Evolutionary conservation across 768 basidiomycete genomes (phyloP).

Genomic region (Amanita pseudoporphyria): DNA sequence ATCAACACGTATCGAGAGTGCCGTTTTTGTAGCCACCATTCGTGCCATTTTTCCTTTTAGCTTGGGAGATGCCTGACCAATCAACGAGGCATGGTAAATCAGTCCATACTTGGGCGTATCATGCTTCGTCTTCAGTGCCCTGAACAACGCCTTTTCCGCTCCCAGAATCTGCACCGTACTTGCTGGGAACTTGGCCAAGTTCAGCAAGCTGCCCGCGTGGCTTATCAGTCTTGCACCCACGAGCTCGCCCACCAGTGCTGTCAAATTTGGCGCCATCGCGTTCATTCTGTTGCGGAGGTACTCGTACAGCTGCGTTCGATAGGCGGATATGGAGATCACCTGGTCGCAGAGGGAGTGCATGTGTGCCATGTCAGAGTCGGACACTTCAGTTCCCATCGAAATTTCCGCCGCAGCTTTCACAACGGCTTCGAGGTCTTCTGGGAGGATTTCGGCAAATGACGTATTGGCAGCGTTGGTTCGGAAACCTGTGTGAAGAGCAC

Average conservation of each 20-base stretch:
- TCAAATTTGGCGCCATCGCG: constrained; percentile 96
- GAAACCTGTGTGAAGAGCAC: constrained; percentile 48
- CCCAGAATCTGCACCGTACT: constrained; percentile 98
- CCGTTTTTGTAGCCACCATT: constrained; percentile 98
- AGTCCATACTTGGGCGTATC: constrained; percentile 99
- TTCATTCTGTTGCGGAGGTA: constrained; percentile 98
- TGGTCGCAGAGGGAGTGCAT: constrained; percentile 97
- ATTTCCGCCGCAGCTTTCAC: constrained; percentile 95
- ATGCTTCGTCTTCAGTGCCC: constrained; percentile 97
- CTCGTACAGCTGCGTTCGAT: constrained; percentile 91
- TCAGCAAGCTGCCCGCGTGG: constrained; percentile 93
- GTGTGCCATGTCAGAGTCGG: constrained; percentile 92
- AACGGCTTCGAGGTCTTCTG: constrained; percentile 93
- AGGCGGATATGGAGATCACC: constrained; percentile 92
- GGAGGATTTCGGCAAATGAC: constrained; percentile 82
- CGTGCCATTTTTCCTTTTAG: constrained; percentile 99
- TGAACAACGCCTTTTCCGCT: constrained; percentile 96
- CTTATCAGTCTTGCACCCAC: constrained; percentile 91
- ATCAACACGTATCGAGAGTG: constrained; percentile 97
- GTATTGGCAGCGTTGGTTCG: constrained; percentile 87
- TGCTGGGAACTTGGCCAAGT: constrained; percentile 94
- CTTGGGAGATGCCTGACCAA: constrained; percentile 96
- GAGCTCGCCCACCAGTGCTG: constrained; percentile 84
- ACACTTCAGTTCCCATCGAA: constrained; percentile 99
- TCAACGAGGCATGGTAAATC: constrained; percentile 97